A percentile compares a stretch with the other conserved stretches of the same genome.
These are phyloP conservation scores for Picochlorum sp. DNA, from an alignment of 139 green algal species.

Conservation along the genomic window DNA sequence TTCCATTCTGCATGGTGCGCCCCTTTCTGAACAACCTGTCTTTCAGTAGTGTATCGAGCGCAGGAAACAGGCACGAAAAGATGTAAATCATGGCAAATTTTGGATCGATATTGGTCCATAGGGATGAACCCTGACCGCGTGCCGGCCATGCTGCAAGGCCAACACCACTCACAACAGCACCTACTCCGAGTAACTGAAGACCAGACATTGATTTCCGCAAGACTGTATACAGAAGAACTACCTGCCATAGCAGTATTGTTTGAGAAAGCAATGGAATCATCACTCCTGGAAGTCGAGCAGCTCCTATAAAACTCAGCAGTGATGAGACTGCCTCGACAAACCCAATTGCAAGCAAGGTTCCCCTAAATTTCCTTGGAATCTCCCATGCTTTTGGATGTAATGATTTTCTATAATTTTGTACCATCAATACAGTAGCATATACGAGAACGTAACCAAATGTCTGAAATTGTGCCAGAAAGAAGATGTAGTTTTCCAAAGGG, in stretches of 20 bases:
- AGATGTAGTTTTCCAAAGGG: conserved; percentile 61
- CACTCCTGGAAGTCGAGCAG: conserved; percentile 36
- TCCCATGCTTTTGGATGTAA: conserved; percentile 62
- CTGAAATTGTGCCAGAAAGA: conserved; percentile 72
- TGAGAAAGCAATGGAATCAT: conserved; percentile 61
- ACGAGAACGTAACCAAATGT: conserved; percentile 55
- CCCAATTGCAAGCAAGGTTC: conserved; percentile 48
- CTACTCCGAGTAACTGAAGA: conserved; percentile 38
- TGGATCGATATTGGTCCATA: conserved; percentile 15
- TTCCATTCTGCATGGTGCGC: conserved; percentile 22
- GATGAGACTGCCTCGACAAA: conserved; percentile 56
- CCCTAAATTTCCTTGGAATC: conserved; percentile 37
- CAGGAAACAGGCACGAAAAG: conserved; percentile 62
- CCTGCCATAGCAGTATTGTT: conserved; percentile 53
- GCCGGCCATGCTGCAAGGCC: conserved; percentile 41
- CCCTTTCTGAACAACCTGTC: conserved; percentile 44
- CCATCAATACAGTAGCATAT: conserved; percentile 36
- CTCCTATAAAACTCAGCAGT: conserved; percentile 52
- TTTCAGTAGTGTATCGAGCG: conserved; percentile 65
- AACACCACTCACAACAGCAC: conserved; percentile 52
- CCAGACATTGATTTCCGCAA: conserved; percentile 31
- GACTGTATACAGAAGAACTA: conserved; percentile 48
- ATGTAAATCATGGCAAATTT: conserved; percentile 46
- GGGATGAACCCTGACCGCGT: neutral
- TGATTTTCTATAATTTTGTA: conserved; percentile 33